phyloP scores from a whole-genome alignment of 306 rosid species.

The Trifolium pratense region DNA sequence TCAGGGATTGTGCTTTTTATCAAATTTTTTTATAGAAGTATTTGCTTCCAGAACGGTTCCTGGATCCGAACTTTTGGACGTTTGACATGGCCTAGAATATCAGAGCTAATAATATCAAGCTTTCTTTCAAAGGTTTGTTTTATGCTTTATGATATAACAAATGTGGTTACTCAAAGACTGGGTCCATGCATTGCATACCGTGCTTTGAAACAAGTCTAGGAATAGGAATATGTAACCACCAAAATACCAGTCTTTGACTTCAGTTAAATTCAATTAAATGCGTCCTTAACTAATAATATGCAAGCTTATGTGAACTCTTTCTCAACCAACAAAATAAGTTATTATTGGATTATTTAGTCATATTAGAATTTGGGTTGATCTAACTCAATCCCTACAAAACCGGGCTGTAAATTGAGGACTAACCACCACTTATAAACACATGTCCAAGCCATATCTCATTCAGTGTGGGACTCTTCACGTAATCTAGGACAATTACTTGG shows the following conservation, averaged over 20 bases:
- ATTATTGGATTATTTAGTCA: constrained; percentile 1
- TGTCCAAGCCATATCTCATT: background rate
- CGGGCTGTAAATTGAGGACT: too few relatives aligned
- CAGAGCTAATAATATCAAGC: constrained; percentile 82
- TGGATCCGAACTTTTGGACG: constrained; percentile 87
- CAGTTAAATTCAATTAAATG: constrained; percentile 34
- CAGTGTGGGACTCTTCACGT: background rate
- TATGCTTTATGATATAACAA: constrained; percentile 17
- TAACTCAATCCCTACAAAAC: too few relatives aligned
- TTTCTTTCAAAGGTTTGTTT: constrained; percentile 85
- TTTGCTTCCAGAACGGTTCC: constrained; percentile 70
- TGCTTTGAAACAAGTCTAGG: constrained; percentile 32
- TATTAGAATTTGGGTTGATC: too few relatives aligned
- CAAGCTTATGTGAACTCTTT: constrained; percentile 14
- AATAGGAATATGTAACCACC: too few relatives aligned
- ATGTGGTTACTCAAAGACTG: constrained; percentile 26
- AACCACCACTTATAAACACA: too few relatives aligned
- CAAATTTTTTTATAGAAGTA: constrained; percentile 60
- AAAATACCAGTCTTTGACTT: too few relatives aligned
- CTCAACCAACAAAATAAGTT: constrained; percentile 15
- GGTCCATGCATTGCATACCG: constrained; percentile 19
- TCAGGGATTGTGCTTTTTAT: constrained; percentile 63
- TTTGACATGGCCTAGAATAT: constrained; percentile 90
- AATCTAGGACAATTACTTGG: constrained; percentile 29
- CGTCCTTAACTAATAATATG: constrained; percentile 24